phyloP scores from a whole-genome alignment of 1,284 basidiomycete genomes.

The Microbotryum silenes-acaulis region DNA sequence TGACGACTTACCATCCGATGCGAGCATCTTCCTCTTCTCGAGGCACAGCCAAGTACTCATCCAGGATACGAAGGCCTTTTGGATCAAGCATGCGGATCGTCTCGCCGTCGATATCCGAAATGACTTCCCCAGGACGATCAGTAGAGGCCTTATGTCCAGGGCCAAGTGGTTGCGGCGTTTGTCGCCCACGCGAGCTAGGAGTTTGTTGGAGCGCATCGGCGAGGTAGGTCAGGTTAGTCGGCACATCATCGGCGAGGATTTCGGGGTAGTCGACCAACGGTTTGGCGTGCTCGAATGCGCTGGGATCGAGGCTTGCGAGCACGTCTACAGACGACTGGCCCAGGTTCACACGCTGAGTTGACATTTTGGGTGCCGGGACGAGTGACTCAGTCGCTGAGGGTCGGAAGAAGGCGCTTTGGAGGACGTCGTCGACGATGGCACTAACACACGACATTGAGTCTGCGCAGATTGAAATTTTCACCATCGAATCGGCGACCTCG shows the following conservation, averaged over 20 bases:
- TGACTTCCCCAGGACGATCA: constrained; percentile 44
- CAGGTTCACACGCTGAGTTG: background rate
- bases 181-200: background rate
- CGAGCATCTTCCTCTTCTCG: background rate
- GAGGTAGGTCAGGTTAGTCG: constrained; percentile 77
- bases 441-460: constrained; percentile 42
- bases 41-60: constrained; percentile 53
- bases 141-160: background rate
- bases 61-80: constrained; percentile 52
- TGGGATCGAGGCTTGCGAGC: constrained; percentile 63
- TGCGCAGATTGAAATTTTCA: constrained; percentile 42
- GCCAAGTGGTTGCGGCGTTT: background rate
- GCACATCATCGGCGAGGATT: constrained; percentile 84
- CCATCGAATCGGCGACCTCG: constrained; percentile 16
- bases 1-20: background rate
- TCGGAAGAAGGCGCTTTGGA: background rate
- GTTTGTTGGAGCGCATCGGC: constrained; percentile 47
- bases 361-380: background rate
- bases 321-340: constrained; percentile 13
- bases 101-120: constrained; percentile 67
- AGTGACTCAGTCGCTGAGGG: background rate
- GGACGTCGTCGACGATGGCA: constrained; percentile 37
- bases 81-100: constrained; percentile 69
- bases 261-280: constrained; percentile 63
- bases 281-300: constrained; percentile 66